Base-by-base conservation (phyloP, 2,329 filamentous ascomycete genomes). In the Ceratocystis huliohia region DNA sequence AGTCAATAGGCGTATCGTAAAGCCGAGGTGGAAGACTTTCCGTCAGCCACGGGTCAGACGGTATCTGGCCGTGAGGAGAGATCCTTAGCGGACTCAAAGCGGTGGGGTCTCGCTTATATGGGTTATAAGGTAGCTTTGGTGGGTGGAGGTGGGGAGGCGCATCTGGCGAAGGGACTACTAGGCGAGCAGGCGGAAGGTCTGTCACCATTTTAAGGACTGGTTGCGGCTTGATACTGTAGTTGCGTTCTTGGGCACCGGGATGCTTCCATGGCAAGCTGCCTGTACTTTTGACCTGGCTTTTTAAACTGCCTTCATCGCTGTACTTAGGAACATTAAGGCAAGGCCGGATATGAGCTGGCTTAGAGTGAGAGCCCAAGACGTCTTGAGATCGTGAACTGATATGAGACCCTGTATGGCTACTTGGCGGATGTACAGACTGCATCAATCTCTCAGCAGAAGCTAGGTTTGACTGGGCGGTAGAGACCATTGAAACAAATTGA, bases 11-110 rank as follows among this genome's bases (percentile, higher is more conserved):
- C 30, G 57, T 53, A 25, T 65, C 33, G 20, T 64, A 46, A 15
- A 66, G 17, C 17, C 53, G 61, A 13, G 25, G 28, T 17, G 64
- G 61, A 10, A 66, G 59, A 45, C 17, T 22, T 8, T 65, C 71
- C 56, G 73, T 74, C 0, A 75, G 74, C 2, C 79, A 73, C 0
- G 73, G 71, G 2, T 81, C 50, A 22, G 50, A 41, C 5, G 66
- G 41, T 1, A 46, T 2, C 20, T 48, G 61, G 61, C 33, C 25
- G 13, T 44, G 56, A 28, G 56, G 65, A 1, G 33, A 57, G 8
- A 45, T 5, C 10, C 28, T 46, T 1, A 3, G 5, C n/a, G 62
- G 45, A 13, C 28, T 64, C 17, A 3, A 15, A 13, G 62, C 25
- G 10, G 53, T 64, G 6, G 66, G 63, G 25, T 65, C 64, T 41